Evolutionary conservation across 768 basidiomycete species (phyloP).

Genomic region (Strobilomyces dryophilus): DNA sequence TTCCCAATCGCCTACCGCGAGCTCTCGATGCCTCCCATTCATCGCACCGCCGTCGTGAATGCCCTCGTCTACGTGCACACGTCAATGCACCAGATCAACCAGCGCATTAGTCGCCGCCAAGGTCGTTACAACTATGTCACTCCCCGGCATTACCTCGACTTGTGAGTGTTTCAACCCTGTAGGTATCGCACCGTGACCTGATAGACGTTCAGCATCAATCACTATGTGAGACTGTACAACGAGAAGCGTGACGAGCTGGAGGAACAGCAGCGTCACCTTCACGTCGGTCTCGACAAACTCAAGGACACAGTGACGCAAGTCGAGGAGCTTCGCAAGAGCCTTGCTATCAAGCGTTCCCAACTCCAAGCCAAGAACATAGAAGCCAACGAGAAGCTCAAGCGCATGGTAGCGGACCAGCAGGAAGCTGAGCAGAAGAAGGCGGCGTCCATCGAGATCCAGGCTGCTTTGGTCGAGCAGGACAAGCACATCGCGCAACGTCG

Average conservation of each 20-base stretch:
- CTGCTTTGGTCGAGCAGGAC: slow-evolving; percentile 89
- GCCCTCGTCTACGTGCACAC: slow-evolving; percentile 90
- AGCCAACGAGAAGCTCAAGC: slow-evolving; percentile 95
- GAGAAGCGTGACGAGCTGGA: slow-evolving; percentile 98
- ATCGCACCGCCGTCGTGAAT: slow-evolving; percentile 89
- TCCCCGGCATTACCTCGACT: slow-evolving; percentile 96
- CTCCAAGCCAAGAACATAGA: slow-evolving; percentile 91
- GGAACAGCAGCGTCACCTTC: slow-evolving; percentile 97
- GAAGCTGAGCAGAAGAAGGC: slow-evolving; percentile 98
- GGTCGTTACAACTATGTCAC: slow-evolving; percentile 98
- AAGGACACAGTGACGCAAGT: slow-evolving; percentile 95
- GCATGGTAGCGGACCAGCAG: slow-evolving; percentile 98
- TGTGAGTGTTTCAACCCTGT: slow-evolving; percentile 57
- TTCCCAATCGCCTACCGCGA: slow-evolving; percentile 91
- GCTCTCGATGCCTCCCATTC: slow-evolving; percentile 79
- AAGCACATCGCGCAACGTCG: slow-evolving; percentile 83
- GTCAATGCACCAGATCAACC: slow-evolving; percentile 85
- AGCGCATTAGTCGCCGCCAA: slow-evolving; percentile 83
- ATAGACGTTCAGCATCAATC: slow-evolving; percentile 70
- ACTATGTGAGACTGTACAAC: slow-evolving; percentile 90
- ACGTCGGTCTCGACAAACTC: slow-evolving; percentile 96
- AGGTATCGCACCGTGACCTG: neutral
- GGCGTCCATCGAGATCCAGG: slow-evolving; percentile 94
- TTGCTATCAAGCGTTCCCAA: slow-evolving; percentile 90
- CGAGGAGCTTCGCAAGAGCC: slow-evolving; percentile 91